phyloP scores from a whole-genome alignment of 495 filamentous ascomycete species.

The Corynascus novoguineensis region DNA sequence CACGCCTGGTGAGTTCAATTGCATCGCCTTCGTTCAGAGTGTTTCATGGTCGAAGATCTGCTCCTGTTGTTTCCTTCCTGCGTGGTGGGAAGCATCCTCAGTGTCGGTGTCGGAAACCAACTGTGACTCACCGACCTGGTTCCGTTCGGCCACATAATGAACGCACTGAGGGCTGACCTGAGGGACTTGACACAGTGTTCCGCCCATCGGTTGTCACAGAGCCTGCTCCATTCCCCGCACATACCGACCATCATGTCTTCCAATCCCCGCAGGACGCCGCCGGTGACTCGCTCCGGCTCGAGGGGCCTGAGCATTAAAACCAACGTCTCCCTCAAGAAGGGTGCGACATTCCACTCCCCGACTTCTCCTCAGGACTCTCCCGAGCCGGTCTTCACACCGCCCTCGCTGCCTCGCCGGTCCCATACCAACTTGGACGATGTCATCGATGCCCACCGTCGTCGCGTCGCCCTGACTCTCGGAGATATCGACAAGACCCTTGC shows the following conservation, averaged over 20 bases:
- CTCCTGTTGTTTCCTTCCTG: not conserved
- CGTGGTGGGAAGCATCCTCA: slow-evolving; percentile 10
- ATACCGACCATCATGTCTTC: slow-evolving; percentile 43
- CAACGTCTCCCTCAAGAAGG: slow-evolving; percentile 53
- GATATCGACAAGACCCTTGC: slow-evolving; percentile 47
- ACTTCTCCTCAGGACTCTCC: slow-evolving; percentile 40
- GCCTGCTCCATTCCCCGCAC: slow-evolving; percentile 29
- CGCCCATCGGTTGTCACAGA: slow-evolving; percentile 18
- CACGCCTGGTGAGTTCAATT: not conserved
- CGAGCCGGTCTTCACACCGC: slow-evolving; percentile 44
- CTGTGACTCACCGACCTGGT: slow-evolving; percentile 30
- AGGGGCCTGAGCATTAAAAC: slow-evolving; percentile 46
- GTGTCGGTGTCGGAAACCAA: slow-evolving; percentile 19
- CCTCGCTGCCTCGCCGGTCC: slow-evolving; percentile 53
- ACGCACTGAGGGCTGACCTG: slow-evolving; percentile 27
- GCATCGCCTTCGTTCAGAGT: not conserved
- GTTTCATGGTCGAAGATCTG: not conserved
- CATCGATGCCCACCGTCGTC: slow-evolving; percentile 50
- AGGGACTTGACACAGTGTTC: slow-evolving; percentile 23
- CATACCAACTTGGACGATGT: slow-evolving; percentile 59
- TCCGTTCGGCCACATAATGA: slow-evolving; percentile 20
- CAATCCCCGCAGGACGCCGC: slow-evolving; percentile 47
- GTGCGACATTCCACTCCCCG: slow-evolving; percentile 58
- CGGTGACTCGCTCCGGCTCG: slow-evolving; percentile 43
- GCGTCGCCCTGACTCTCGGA: slow-evolving; percentile 45